Evolutionary conservation across 352 stramenopile genomes (phyloP).

Genomic region (Pythium biforme): DNA sequence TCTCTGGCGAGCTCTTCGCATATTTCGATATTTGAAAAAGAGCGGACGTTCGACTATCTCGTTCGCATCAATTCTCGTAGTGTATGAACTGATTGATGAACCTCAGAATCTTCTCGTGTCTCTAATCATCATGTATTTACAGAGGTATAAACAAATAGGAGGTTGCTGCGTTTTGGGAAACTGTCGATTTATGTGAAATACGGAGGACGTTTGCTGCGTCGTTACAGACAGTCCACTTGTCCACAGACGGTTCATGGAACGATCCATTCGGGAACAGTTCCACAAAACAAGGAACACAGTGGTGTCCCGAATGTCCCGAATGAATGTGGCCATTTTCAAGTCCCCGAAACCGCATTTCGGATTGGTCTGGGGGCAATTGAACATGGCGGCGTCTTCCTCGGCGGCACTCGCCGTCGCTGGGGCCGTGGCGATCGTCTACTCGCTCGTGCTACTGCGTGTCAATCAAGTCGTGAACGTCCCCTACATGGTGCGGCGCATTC

Average conservation of each 20-base stretch:
- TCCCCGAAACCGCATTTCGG: background rate
- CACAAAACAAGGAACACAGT: background rate
- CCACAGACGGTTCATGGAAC: background rate
- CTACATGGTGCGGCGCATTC: slow-evolving; percentile 57
- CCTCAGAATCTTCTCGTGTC: too few species aligned
- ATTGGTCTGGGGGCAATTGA: too few species aligned
- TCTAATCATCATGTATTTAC: too few species aligned
- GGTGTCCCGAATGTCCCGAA: slow-evolving; percentile 10
- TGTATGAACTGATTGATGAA: background rate
- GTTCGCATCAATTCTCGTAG: background rate
- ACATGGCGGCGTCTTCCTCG: background rate
- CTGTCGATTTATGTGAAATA: background rate
- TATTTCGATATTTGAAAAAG: slow-evolving; percentile 12
- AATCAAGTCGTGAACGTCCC: slow-evolving; percentile 42
- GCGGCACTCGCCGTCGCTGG: slow-evolving; percentile 16
- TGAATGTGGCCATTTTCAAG: background rate
- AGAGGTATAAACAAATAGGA: too few species aligned
- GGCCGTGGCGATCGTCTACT: slow-evolving; percentile 26
- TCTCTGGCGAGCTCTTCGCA: slow-evolving; percentile 2
- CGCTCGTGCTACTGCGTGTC: slow-evolving; percentile 32
- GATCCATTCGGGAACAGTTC: background rate
- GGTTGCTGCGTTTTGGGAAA: background rate
- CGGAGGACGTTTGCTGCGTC: background rate
- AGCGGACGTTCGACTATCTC: background rate
- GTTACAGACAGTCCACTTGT: slow-evolving; percentile 6